A percentile compares a stretch with the other conserved stretches of the same genome.
Conservation (phyloP, 2,329 filamentous ascomycete genomes). For the Phialophora expanda region DNA sequence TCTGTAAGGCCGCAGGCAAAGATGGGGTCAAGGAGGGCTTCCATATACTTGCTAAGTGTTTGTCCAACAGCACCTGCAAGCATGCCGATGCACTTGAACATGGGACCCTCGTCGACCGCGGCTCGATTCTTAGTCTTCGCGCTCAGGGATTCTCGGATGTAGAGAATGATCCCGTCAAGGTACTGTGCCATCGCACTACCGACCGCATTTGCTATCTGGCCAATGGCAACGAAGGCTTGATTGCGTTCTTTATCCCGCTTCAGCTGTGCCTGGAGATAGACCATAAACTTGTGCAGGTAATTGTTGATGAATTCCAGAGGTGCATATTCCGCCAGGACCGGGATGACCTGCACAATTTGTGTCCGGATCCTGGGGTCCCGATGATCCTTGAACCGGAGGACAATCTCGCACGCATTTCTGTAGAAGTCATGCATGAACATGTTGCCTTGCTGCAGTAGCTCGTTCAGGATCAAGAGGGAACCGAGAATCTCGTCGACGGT, state of each 20-base stretch:
- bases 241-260: constrained; percentile 95
- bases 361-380: constrained; percentile 84
- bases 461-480: constrained; percentile 89
- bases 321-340: constrained; percentile 88
- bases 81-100: constrained; percentile 98
- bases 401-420: constrained; percentile 87
- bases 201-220: constrained; percentile 93
- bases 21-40: constrained; percentile 90
- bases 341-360: constrained; percentile 89
- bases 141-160: constrained; percentile 76
- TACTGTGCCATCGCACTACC: constrained; percentile 95
- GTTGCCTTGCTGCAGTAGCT: constrained; percentile 88
- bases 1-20: constrained; percentile 95
- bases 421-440: constrained; percentile 99
- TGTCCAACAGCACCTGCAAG: constrained; percentile 94
- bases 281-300: constrained; percentile 95
- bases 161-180: constrained; percentile 88
- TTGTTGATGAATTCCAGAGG: constrained; percentile 85
- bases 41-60: constrained; percentile 97
- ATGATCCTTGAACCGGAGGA: constrained; percentile 90
- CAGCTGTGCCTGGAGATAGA: constrained; percentile 89
- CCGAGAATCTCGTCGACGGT: constrained; percentile 90
- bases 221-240: constrained; percentile 92
- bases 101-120: constrained; percentile 69
- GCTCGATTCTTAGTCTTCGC: constrained; percentile 56